These are phyloP conservation scores for Poronia punctata DNA, from an alignment of 495 filamentous ascomycete genomes.

Conservation along the genomic window DNA sequence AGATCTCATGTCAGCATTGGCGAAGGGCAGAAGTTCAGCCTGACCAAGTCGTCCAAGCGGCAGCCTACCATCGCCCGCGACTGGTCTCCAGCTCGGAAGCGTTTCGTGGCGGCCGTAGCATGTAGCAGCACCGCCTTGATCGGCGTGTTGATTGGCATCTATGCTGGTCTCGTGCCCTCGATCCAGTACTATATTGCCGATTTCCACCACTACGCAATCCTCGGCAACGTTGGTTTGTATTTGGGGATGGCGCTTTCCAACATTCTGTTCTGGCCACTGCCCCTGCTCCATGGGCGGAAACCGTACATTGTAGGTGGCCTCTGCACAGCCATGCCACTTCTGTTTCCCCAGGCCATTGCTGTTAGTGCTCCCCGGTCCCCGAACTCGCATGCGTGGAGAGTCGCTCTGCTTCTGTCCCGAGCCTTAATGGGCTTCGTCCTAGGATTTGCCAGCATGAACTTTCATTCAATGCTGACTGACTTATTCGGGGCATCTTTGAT, in stretches of 20 bases:
- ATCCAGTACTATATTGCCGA: slow-evolving; percentile 68
- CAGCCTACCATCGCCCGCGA: slow-evolving; percentile 53
- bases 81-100: slow-evolving; percentile 57
- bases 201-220: slow-evolving; percentile 54
- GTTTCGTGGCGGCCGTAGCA: slow-evolving; percentile 58
- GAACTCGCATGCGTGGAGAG: slow-evolving; percentile 46
- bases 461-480: slow-evolving; percentile 60
- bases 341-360: slow-evolving; percentile 65
- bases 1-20: slow-evolving; percentile 35
- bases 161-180: slow-evolving; percentile 65
- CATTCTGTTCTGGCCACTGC: slow-evolving; percentile 64
- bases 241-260: slow-evolving; percentile 60
- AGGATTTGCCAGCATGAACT: slow-evolving; percentile 72
- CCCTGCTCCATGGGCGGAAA: slow-evolving; percentile 70
- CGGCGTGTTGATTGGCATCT: slow-evolving; percentile 64
- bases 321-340: slow-evolving; percentile 59
- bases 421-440: slow-evolving; percentile 57
- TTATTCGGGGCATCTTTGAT: slow-evolving; percentile 68
- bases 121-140: slow-evolving; percentile 63
- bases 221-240: slow-evolving; percentile 68
- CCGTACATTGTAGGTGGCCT: slow-evolving; percentile 62
- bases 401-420: slow-evolving; percentile 55
- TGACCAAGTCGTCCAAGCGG: slow-evolving; percentile 44
- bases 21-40: slow-evolving; percentile 43
- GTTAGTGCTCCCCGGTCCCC: slow-evolving; percentile 50